Percentiles rank a stretch among this genome's conserved stretches.
These are phyloP conservation scores for Plectosphaerella sp. DNA, from an alignment of 2,329 filamentous ascomycete species.

Conservation along the genomic window DNA sequence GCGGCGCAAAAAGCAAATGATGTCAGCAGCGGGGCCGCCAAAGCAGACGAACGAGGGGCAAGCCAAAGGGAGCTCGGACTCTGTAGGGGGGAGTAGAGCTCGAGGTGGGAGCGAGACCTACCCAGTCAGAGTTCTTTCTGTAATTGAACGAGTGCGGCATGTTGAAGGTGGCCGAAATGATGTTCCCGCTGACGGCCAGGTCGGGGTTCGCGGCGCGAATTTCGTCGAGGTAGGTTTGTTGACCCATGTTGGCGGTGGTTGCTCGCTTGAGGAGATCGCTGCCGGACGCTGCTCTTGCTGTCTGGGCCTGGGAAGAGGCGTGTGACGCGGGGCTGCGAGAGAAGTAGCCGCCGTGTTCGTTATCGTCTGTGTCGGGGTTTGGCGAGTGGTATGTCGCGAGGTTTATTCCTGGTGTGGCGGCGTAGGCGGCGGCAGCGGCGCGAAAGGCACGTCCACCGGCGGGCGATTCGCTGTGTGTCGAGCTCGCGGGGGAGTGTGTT, in stretches of 20 bases:
- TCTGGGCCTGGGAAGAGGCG: conserved; percentile 8
- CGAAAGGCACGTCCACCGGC: background rate
- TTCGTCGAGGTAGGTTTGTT: conserved; percentile 48
- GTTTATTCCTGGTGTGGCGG: conserved; percentile 23
- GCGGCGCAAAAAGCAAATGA: conserved; percentile 1
- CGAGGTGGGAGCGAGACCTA: conserved; percentile 26
- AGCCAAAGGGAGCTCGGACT: background rate
- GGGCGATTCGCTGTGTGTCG: conserved; percentile 1
- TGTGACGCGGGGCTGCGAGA: conserved; percentile 5
- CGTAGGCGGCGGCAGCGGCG: conserved; percentile 13
- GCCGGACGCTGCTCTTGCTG: conserved; percentile 13
- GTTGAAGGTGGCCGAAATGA: conserved; percentile 63
- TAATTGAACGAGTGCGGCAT: conserved; percentile 58
- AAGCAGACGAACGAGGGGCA: background rate
- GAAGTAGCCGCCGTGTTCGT: conserved; percentile 17
- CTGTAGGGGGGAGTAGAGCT: background rate
- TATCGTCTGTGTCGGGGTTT: conserved; percentile 6
- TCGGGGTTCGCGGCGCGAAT: conserved; percentile 53
- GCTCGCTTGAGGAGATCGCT: conserved; percentile 38
- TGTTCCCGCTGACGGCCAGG: conserved; percentile 56
- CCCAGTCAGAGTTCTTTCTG: conserved; percentile 56
- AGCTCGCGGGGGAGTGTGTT: conserved; percentile 10
- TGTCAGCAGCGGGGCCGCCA: conserved; percentile 4
- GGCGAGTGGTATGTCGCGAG: conserved; percentile 15
- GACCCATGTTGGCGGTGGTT: conserved; percentile 36